These are phyloP conservation scores for Theobroma cacao DNA, from an alignment of 345 rosid genomes.

Conservation along the genomic window DNA sequence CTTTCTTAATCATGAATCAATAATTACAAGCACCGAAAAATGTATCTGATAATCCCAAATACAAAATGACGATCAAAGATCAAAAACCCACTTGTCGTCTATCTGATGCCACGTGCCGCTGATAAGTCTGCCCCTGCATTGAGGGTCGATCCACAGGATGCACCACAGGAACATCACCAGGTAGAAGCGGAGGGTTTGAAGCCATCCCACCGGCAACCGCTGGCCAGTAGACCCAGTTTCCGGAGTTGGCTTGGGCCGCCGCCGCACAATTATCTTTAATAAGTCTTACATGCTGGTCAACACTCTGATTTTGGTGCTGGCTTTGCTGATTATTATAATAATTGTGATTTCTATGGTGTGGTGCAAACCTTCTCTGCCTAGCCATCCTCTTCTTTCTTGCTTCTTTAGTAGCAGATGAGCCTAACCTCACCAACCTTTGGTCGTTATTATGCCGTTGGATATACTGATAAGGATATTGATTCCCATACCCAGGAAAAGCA, in stretches of 20 bases:
- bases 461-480: constrained; percentile 53
- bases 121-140: constrained; percentile 42
- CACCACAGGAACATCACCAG: constrained; percentile 18
- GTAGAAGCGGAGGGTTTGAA: constrained; percentile 26
- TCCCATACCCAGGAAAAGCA: constrained; percentile 51
- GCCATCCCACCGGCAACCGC: constrained; percentile 21
- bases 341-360: constrained; percentile 44
- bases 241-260: constrained; percentile 21
- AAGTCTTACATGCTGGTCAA: constrained; percentile 39
- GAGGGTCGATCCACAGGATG: constrained; percentile 34
- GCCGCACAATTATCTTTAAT: constrained; percentile 32
- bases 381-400: constrained; percentile 99
- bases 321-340: constrained; percentile 32
- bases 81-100: constrained; percentile 58
- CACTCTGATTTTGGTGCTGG: constrained; percentile 34
- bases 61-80: background rate
- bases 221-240: constrained; percentile 75
- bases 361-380: constrained; percentile 69
- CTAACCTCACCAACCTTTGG: constrained; percentile 44
- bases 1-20: background rate
- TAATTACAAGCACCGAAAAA: background rate
- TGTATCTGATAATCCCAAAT: background rate
- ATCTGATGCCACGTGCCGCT: constrained; percentile 52
- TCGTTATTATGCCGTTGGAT: constrained; percentile 42
- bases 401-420: constrained; percentile 86